A percentile compares a stretch with the other conserved stretches of the same genome.
phyloP scores from a whole-genome alignment of 129 eudicot species.

The Lactuca sativa region DNA sequence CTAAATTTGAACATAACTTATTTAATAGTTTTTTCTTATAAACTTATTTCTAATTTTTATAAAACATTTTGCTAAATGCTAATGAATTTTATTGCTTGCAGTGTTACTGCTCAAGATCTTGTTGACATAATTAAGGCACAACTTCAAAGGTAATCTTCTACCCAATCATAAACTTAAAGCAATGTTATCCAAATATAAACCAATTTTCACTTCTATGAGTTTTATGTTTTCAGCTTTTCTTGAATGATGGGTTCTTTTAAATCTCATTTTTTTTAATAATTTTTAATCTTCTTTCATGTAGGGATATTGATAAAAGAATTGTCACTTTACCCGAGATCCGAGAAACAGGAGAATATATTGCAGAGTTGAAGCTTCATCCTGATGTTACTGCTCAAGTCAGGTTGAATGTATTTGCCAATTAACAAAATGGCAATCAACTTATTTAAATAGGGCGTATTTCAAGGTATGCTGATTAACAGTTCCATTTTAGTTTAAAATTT shows the following conservation, averaged over 20 bases:
- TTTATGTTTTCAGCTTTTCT: conserved; percentile 12
- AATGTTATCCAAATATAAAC: no score
- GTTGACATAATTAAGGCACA: conserved; percentile 97
- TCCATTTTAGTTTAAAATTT: neutral
- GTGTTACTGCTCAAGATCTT: conserved; percentile 97
- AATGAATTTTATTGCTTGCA: conserved; percentile 33
- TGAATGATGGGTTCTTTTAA: conserved; percentile 2
- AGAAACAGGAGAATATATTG: conserved; percentile 92
- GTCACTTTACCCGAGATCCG: conserved; percentile 88
- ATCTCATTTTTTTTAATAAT: neutral
- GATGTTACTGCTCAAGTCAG: conserved; percentile 86
- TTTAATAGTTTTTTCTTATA: neutral
- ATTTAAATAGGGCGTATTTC: conserved; percentile 19
- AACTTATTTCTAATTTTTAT: neutral
- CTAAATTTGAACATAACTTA: neutral
- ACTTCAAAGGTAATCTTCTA: conserved; percentile 70
- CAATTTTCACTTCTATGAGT: neutral
- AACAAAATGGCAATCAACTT: conserved; percentile 15
- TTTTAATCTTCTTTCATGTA: conserved; percentile 23
- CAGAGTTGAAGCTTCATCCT: conserved; percentile 93
- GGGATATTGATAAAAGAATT: conserved; percentile 92
- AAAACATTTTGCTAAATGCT: conserved; percentile 18
- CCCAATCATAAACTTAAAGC: no score
- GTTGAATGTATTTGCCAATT: conserved; percentile 78
- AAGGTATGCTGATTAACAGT: conserved; percentile 31